Base-by-base conservation (phyloP, 2,329 filamentous ascomycete genomes). In the Laburnicola sp. region DNA sequence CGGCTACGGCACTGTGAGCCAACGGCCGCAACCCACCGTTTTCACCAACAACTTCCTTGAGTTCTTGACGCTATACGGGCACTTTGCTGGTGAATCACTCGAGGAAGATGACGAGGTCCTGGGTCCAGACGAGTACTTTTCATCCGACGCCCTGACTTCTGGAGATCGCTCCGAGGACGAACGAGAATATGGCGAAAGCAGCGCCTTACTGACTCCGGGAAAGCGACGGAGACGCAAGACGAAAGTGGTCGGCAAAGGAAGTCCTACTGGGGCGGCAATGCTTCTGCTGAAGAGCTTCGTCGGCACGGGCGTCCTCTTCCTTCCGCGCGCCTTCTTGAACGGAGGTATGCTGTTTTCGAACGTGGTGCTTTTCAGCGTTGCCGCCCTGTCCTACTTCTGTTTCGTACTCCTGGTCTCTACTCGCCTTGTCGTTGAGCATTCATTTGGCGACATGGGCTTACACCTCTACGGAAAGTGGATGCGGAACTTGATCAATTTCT, bases 301-400 rank as follows among this genome's bases (percentile, higher is more conserved):
- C 41, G 94, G 95, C 21, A 99, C 94, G 0, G 93, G 93, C 49
- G 93, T 97, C 6, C 79, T 97, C 11, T 97, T 97, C 76, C 78
- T 97, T 30, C 93, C 93, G 0, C 86, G 91, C 41, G 93, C 94
- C 3, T 99, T 94, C 69, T 82, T 97, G 58, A 99, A 96, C 65
- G 94, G 94, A 47, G 94, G 94, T 51, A 97, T 99, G 92, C 77
- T 96, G 11, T 99, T 99, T 74, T 96, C 91, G 65, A 96, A 95
- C 68, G 59, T 95, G 45, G 88, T 99, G 11, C 82, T 99, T n/a
- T 78, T 99, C 22, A 82, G 81, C 34, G 90, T 99, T 11, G 92
- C 94, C 5, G 78, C 83, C 2, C 79, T 99, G 52, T 97, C 92
- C 70, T 99, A 96, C 75, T 96, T 97, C 78, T 97, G 92, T 76